Evolutionary conservation across 352 stramenopile genomes (phyloP).

Genomic region (Phytophthora cryptogea): DNA sequence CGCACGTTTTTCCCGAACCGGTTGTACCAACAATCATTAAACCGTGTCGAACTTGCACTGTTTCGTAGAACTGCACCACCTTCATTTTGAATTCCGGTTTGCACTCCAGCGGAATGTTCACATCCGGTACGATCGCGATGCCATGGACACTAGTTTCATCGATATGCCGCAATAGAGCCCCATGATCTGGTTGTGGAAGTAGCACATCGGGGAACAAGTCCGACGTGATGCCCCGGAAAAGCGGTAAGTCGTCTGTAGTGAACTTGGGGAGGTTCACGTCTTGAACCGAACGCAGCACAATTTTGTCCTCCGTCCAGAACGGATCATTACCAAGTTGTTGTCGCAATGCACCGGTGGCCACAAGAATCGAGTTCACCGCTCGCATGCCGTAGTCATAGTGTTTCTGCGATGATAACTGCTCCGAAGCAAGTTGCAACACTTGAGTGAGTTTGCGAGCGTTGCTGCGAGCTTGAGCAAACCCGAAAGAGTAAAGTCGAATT

Average conservation of each 20-base stretch:
- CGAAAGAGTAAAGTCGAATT: constrained; percentile 94
- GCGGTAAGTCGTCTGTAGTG: constrained; percentile 90
- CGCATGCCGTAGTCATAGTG: constrained; percentile 97
- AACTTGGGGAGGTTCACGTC: constrained; percentile 96
- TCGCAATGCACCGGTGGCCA: constrained; percentile 90
- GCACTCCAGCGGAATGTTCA: constrained; percentile 65
- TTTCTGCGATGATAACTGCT: constrained; percentile 94
- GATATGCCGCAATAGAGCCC: constrained; percentile 79
- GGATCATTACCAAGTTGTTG: constrained; percentile 90
- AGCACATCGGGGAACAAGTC: constrained; percentile 93
- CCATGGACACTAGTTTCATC: constrained; percentile 76
- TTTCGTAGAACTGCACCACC: constrained; percentile 96
- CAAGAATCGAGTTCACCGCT: constrained; percentile 94
- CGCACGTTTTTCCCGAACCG: constrained; percentile 94
- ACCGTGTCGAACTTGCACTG: constrained; percentile 93
- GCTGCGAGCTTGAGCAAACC: constrained; percentile 87
- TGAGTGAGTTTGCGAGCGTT: constrained; percentile 94
- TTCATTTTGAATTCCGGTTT: constrained; percentile 89
- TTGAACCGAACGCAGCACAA: constrained; percentile 92
- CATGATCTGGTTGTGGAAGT: constrained; percentile 87
- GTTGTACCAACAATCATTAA: constrained; percentile 96
- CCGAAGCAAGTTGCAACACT: constrained; percentile 92
- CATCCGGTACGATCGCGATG: constrained; percentile 64
- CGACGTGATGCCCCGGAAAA: constrained; percentile 94
- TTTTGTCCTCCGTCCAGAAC: constrained; percentile 91